Conservation (phyloP, 2,329 filamentous ascomycete genomes). For the Didymella arachidicola region DNA sequence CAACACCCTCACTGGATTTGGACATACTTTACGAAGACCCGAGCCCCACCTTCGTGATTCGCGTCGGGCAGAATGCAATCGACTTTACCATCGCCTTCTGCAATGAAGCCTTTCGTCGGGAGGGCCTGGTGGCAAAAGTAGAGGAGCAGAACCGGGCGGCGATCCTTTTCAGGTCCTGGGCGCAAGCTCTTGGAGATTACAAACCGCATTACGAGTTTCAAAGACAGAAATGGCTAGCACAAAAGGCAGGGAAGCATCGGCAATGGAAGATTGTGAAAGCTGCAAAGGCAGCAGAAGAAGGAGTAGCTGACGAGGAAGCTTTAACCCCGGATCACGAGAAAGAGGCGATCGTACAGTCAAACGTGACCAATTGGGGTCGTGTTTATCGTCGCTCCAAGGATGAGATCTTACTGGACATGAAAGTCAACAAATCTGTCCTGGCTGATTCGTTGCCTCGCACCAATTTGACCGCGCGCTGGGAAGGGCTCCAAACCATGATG, state of each 20-base stretch:
- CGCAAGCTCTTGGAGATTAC: slow-evolving; percentile 30
- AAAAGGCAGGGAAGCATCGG: slow-evolving; percentile 23
- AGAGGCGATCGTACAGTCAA: slow-evolving; percentile 3
- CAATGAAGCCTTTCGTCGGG: slow-evolving; percentile 35
- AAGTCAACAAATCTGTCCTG: slow-evolving; percentile 7
- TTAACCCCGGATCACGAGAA: background rate
- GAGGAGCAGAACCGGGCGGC: slow-evolving; percentile 21
- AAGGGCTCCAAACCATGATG: slow-evolving; percentile 44
- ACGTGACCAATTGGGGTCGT: background rate
- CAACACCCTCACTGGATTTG: slow-evolving; percentile 26
- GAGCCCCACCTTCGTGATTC: slow-evolving; percentile 36
- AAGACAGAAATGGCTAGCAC: slow-evolving; percentile 28
- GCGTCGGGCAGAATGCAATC: slow-evolving; percentile 16
- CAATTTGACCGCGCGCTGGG: slow-evolving; percentile 35
- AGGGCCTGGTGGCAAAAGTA: slow-evolving; percentile 17
- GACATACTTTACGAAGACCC: slow-evolving; percentile 35
- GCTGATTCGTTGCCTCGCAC: slow-evolving; percentile 18
- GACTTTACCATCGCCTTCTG: slow-evolving; percentile 32
- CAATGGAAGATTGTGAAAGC: slow-evolving; percentile 32
- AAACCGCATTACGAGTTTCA: slow-evolving; percentile 27
- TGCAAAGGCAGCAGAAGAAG: background rate
- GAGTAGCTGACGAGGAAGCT: background rate
- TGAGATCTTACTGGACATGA: slow-evolving; percentile 15
- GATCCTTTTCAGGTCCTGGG: slow-evolving; percentile 40
- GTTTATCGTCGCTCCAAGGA: slow-evolving; percentile 21